Evolutionary conservation across 148 eudicot species (phyloP).

Genomic region (Heliosperma pusillum): DNA sequence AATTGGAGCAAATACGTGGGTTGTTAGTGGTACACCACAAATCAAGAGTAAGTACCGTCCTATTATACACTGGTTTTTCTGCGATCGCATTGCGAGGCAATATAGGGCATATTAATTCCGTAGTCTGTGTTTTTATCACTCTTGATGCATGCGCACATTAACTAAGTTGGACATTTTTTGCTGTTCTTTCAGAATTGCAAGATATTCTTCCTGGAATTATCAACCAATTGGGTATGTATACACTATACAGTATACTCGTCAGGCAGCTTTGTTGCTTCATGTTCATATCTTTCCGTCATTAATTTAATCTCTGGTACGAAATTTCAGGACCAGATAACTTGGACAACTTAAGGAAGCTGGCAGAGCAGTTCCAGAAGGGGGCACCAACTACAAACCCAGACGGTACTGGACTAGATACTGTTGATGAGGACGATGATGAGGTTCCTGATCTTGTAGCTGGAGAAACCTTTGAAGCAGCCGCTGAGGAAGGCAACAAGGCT

Average conservation of each 20-base stretch:
- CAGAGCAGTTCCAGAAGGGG: slow-evolving; percentile 75
- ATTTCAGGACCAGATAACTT: slow-evolving; percentile 82
- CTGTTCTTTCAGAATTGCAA: slow-evolving; percentile 59
- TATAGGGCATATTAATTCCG: background rate
- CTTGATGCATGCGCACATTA: background rate
- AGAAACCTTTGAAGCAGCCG: slow-evolving; percentile 91
- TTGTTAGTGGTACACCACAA: slow-evolving; percentile 90
- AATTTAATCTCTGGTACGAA: background rate
- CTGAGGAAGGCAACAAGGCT: slow-evolving; percentile 61
- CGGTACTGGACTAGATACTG: slow-evolving; percentile 31
- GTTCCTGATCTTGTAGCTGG: slow-evolving; percentile 91
- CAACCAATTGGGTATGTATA: slow-evolving; percentile 75
- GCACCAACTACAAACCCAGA: slow-evolving; percentile 39
- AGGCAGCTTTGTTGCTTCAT: background rate
- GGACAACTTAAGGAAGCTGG: slow-evolving; percentile 79
- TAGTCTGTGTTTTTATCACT: background rate
- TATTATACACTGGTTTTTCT: background rate
- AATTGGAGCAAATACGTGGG: slow-evolving; percentile 91
- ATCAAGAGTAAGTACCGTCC: slow-evolving; percentile 58
- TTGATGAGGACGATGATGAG: slow-evolving; percentile 77
- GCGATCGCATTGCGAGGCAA: background rate
- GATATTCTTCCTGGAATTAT: slow-evolving; percentile 88
- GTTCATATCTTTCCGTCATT: background rate
- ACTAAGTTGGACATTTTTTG: background rate
- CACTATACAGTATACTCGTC: too few species aligned